Evolutionary conservation across 139 green algal species (phyloP), one percentile per base, ranked within the genome.

Genomic region (Chlamydomonas sp.): DNA sequence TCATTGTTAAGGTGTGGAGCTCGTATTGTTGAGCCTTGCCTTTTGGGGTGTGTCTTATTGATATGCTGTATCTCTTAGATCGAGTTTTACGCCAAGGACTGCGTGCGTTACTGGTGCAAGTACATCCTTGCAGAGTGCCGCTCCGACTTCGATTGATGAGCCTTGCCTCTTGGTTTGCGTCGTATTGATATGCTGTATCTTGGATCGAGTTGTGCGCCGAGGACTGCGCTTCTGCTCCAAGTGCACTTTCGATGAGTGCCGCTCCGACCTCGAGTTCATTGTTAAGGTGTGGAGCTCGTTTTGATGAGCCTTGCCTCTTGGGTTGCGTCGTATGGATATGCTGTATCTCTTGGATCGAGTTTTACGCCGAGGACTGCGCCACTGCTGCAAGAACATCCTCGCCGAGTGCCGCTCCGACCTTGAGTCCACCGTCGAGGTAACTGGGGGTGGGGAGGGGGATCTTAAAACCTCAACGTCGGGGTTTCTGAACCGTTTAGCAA

Each of bases 61-160:
- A 97, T 84, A 98, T 98, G 92, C 72, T 85, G 57, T 93, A 85
- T 63, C n/a, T n/a, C n/a, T n/a, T n/a, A n/a, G n/a, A n/a, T n/a
- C n/a, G n/a, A n/a, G n/a, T n/a, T n/a, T n/a, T n/a, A n/a, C 63
- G 90, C 90, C 13, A 88, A 96, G 81, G 89, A 92, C 73, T 96
- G 95, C 71, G 88, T 95, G 67, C 79, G 83, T 29, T 89, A 80
- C 76, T 92, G 91, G 79, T 96, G 88, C 79, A 70, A 76, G 26
- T 84, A n/a, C 13, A 8, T n/a, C n/a, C n/a, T n/a, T n/a, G n/a
- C n/a, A n/a, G n/a, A n/a, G n/a, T n/a, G n/a, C n/a, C n/a, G n/a
- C n/a, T n/a, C n/a, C n/a, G n/a, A n/a, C n/a, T n/a, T n/a, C n/a
- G n/a, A n/a, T n/a, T n/a, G n/a, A n/a, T n/a, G n/a, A n/a, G n/a